phyloP scores from a whole-genome alignment of 495 filamentous ascomycete genomes.

The Symbiotaphrina buchneri region DNA sequence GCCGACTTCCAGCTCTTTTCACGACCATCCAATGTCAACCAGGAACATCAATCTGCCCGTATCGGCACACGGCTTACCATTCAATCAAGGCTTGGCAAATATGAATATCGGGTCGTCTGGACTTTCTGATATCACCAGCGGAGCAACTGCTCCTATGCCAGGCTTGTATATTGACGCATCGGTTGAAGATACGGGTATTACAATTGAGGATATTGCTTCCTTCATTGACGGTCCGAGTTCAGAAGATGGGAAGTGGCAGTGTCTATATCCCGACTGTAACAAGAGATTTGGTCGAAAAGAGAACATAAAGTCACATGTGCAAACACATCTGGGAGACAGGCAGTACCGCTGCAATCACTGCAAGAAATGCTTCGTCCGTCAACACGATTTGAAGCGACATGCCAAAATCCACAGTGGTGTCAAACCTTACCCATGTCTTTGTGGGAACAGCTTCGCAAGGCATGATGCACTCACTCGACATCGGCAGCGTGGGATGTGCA shows the following conservation, averaged over 20 bases:
- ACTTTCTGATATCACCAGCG: no score
- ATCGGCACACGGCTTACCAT: no score
- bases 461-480: conserved; percentile 91
- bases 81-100: no score
- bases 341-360: conserved; percentile 81
- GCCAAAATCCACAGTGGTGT: conserved; percentile 88
- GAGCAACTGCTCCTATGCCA: no score
- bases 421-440: conserved; percentile 80
- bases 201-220: conserved; percentile 61
- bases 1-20: no score
- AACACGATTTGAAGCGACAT: conserved; percentile 92
- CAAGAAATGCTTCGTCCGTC: conserved; percentile 82
- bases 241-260: conserved; percentile 62
- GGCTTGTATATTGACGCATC: conserved; percentile 27
- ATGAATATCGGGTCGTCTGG: no score
- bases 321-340: conserved; percentile 88
- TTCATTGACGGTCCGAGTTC: conserved; percentile 67
- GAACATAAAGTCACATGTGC: conserved; percentile 94
- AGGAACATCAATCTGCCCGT: no score
- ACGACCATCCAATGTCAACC: no score
- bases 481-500: conserved; percentile 83
- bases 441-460: conserved; percentile 74
- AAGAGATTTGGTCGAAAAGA: conserved; percentile 84
- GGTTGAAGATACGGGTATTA: conserved; percentile 54
- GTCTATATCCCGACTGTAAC: conserved; percentile 55